Evolutionary conservation across 2,329 filamentous ascomycete species (phyloP), one percentile per base, ranked within the genome.

Genomic region (Trichothecium sympodiale): DNA sequence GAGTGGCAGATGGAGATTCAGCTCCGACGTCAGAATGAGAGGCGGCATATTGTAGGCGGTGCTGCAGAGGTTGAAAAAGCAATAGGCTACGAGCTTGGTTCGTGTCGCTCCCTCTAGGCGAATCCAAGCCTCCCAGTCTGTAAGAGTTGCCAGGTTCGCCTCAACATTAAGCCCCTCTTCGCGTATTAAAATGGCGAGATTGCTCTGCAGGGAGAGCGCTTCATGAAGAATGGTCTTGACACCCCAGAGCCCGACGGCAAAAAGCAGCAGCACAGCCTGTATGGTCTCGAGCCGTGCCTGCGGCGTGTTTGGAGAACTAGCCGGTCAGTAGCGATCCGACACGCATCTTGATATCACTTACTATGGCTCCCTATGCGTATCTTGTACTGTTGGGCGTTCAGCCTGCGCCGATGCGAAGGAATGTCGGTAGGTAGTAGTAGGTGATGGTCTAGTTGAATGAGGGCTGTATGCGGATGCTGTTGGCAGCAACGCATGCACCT

Each of bases 201-300:
- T 62, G 43, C 73, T 77, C 47, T 77, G 74, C 17, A 78, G 49
- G 0, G 69, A 67, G n/a, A 77, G 48, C 0, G 74, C 69, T 41
- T 78, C 74, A 36, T 74, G 67, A 6, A 77, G 54, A 26, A 77
- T 74, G 1, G 69, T 68, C 41, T 74, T 75, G 20, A 70, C 69
- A 2, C 71, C 72, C 74, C 74, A 78, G 5, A 77, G 62, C 1
- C 73, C 74, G 8, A 76, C 65, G 0, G 71, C 69, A 43, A 77
- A 76, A 4, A 78, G 62, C 2, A 81, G 51, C 0, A 81, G 54
- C 2, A 81, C 61, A 4, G 76, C 70, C 46, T 81, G 77, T 3
- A 79, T 78, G 0, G 75, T 81, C 49, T 81, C 76, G 31, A 81
- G 62, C 0, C 72, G 61, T 3, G 72, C 66, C 45, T 74, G 69